Percentiles rank a stretch among this genome's conserved stretches.
phyloP scores from a whole-genome alignment of 306 rosid genomes.

The Trifolium pratense region DNA sequence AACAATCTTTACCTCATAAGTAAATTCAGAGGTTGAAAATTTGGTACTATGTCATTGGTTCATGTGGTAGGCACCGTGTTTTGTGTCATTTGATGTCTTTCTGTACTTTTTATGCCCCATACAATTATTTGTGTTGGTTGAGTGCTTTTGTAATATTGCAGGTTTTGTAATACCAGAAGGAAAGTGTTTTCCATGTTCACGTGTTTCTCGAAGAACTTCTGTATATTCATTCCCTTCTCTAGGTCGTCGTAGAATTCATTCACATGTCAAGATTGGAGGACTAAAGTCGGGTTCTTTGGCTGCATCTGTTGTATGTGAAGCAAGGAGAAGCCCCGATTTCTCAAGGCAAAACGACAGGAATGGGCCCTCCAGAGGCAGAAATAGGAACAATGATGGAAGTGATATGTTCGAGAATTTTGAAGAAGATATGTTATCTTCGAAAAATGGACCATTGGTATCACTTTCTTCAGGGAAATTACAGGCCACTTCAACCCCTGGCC shows the following conservation, averaged over 20 bases:
- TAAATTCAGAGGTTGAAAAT: not conserved
- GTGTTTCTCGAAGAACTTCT: conserved; percentile 62
- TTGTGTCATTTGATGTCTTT: not conserved
- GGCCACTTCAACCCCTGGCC: conserved; percentile 83
- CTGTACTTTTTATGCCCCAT: not conserved
- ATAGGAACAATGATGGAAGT: conserved; percentile 70
- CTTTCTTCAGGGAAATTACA: conserved; percentile 66
- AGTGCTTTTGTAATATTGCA: conserved; percentile 39
- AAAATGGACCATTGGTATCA: conserved; percentile 75
- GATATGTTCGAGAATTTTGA: conserved; percentile 71
- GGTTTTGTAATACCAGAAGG: conserved; percentile 72
- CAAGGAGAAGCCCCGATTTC: conserved; percentile 79
- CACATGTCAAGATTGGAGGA: conserved; percentile 57
- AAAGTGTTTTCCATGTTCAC: conserved; percentile 65
- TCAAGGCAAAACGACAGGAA: conserved; percentile 70
- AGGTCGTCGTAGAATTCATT: conserved; percentile 45
- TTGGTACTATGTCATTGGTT: not conserved
- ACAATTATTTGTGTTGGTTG: not conserved
- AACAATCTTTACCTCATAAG: not conserved
- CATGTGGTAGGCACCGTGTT: not conserved
- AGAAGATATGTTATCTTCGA: conserved; percentile 69
- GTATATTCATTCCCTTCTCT: conserved; percentile 57
- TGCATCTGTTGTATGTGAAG: conserved; percentile 63
- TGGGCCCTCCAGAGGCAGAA: conserved; percentile 65
- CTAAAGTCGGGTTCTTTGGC: conserved; percentile 50